phyloP scores from a whole-genome alignment of 768 basidiomycete genomes.

The Pisolithus marmoratus region DNA sequence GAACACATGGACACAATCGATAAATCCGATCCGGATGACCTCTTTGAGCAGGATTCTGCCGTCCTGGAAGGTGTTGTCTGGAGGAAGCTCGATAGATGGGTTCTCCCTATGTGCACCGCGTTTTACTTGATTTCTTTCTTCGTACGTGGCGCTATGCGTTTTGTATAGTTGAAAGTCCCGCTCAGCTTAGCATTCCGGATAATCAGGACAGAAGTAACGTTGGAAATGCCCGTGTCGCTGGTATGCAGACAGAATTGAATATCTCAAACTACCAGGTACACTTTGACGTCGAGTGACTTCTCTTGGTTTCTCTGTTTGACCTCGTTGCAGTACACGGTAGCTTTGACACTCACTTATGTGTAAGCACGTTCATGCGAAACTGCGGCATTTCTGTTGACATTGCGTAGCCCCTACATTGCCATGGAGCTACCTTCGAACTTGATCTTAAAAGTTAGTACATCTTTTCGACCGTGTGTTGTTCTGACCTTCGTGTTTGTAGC shows the following conservation, averaged over 20 bases:
- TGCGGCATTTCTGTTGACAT: background rate
- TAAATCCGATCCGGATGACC: conserved; percentile 2
- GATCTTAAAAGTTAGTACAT: conserved; percentile 37
- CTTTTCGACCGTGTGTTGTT: background rate
- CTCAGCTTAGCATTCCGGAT: background rate
- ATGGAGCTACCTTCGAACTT: conserved; percentile 61
- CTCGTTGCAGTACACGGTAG: conserved; percentile 29
- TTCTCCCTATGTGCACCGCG: conserved; percentile 44
- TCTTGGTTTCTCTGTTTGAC: background rate
- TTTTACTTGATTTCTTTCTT: conserved; percentile 51
- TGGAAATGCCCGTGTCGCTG: conserved; percentile 57
- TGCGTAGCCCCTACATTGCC: conserved; percentile 43
- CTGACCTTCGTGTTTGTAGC: conserved; percentile 13
- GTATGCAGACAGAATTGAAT: conserved; percentile 46
- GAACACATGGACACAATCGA: conserved; percentile 6
- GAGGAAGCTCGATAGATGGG: conserved; percentile 44
- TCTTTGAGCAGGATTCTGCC: conserved; percentile 11
- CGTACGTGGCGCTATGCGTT: conserved; percentile 27
- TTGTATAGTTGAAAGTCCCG: background rate
- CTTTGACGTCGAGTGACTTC: background rate
- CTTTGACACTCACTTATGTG: conserved; percentile 24
- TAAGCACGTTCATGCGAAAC: conserved; percentile 3
- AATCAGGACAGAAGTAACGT: conserved; percentile 39
- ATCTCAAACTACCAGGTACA: conserved; percentile 24
- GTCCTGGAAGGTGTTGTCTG: conserved; percentile 37